These are phyloP conservation scores for Mortierella hygrophila DNA, from an alignment of 192 early-diverging fungal species.

Conservation along the genomic window DNA sequence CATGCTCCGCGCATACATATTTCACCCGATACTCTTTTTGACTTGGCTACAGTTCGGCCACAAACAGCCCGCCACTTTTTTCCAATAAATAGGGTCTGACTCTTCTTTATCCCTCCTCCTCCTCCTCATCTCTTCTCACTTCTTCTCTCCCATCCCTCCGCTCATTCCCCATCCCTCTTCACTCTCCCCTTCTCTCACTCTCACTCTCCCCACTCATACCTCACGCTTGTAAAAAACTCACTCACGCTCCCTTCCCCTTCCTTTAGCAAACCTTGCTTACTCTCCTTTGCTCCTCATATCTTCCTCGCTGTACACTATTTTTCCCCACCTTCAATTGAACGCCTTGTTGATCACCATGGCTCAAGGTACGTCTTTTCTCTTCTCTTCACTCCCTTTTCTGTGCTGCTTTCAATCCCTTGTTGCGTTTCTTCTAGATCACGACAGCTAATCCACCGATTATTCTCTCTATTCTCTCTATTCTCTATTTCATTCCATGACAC, in stretches of 20 bases:
- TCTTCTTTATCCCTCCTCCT: not conserved
- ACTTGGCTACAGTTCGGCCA: not conserved
- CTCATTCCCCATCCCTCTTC: constrained; percentile 9
- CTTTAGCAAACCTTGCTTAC: not conserved
- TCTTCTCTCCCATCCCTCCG: not conserved
- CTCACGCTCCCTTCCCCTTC: not conserved
- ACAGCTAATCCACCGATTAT: not conserved
- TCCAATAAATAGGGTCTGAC: not conserved
- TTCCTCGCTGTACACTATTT: not conserved
- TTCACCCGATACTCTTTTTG: not conserved
- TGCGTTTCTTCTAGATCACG: not conserved
- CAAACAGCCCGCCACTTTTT: not conserved
- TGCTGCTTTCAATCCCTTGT: not conserved
- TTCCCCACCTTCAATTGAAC: not conserved
- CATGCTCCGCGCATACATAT: not conserved
- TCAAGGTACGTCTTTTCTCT: constrained; percentile 12
- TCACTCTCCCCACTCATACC: not conserved
- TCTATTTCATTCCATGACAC: not conserved
- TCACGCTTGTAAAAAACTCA: not conserved
- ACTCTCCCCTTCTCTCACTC: not conserved
- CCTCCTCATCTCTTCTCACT: not conserved
- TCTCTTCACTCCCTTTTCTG: not conserved
- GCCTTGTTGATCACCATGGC: constrained; percentile 13
- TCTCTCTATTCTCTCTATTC: not conserved
- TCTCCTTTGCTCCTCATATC: too few relatives aligned